These are phyloP conservation scores for Collybia sordida DNA, from an alignment of 768 basidiomycete genomes.

Conservation along the genomic window DNA sequence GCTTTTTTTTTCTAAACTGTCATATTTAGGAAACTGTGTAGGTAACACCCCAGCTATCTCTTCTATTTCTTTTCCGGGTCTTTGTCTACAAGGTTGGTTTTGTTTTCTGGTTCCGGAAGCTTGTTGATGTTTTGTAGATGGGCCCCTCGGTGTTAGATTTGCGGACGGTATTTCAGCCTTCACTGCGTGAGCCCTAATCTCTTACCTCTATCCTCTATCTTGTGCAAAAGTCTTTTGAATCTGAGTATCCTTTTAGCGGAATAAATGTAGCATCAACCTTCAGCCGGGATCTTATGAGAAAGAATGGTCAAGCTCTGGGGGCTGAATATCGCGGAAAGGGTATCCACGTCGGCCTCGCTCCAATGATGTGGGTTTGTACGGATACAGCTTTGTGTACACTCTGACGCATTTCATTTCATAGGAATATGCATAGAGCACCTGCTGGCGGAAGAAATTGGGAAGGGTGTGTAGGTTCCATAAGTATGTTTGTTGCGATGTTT, in stretches of 20 bases:
- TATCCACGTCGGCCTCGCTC: constrained; percentile 51
- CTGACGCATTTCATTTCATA: constrained; percentile 11
- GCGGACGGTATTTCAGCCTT: constrained; percentile 49
- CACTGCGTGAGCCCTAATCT: constrained; percentile 36
- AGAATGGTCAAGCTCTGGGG: constrained; percentile 56
- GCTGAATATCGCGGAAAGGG: constrained; percentile 63
- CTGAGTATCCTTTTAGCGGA: constrained; percentile 25
- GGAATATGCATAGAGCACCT: constrained; percentile 45
- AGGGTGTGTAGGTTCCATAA: constrained; percentile 27
- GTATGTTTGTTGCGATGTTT: too few relatives aligned
- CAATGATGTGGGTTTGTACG: constrained; percentile 39
- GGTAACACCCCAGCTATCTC: constrained; percentile 50
- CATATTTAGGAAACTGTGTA: constrained; percentile 39
- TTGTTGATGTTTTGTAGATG: constrained; percentile 24
- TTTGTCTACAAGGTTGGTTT: constrained; percentile 46
- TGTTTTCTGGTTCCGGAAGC: background rate
- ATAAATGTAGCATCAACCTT: constrained; percentile 56
- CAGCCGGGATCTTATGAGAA: constrained; percentile 54
- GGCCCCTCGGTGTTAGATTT: constrained; percentile 49
- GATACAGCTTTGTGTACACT: background rate
- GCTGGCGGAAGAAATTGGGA: constrained; percentile 55
- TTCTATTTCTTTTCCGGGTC: constrained; percentile 46
- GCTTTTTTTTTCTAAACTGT: background rate
- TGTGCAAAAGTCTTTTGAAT: background rate
- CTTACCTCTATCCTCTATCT: background rate